A percentile compares a stretch with the other conserved stretches of the same genome.
phyloP scores from a whole-genome alignment of 2,329 filamentous ascomycete genomes.

The Capronia epimyces region DNA sequence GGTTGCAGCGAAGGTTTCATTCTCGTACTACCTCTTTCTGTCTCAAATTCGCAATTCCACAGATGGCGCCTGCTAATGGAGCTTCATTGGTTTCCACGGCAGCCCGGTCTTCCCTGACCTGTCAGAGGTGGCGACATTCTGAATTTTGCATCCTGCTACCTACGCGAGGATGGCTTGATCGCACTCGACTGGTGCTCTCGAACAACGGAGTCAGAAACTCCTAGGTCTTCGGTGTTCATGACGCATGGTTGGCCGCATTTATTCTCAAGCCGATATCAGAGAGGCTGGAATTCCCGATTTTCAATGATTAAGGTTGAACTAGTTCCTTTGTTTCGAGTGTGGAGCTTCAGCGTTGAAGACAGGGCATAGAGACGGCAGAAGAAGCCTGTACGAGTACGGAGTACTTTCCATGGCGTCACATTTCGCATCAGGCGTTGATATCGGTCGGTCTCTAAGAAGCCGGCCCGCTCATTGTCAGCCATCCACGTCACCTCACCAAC shows the following conservation, averaged over 20 bases:
- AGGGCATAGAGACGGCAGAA: too few species aligned
- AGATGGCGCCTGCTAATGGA: conserved; percentile 4
- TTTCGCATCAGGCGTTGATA: too few species aligned
- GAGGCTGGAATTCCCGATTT: not conserved
- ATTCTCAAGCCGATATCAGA: not conserved
- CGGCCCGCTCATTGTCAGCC: not conserved
- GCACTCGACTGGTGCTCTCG: not conserved
- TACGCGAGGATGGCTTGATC: not conserved
- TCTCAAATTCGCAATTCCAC: not conserved
- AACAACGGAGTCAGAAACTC: not conserved
- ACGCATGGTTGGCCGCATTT: not conserved
- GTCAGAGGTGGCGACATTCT: not conserved
- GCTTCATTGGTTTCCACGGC: not conserved
- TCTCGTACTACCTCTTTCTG: conserved; percentile 2
- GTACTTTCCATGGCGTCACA: too few species aligned
- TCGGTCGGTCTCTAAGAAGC: too few species aligned
- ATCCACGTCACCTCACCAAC: not conserved
- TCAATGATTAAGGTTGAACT: too few species aligned
- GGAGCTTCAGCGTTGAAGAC: too few species aligned
- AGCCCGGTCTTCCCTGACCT: not conserved
- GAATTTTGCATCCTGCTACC: not conserved
- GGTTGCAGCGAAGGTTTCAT: conserved; percentile 5
- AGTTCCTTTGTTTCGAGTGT: too few species aligned
- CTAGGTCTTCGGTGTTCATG: not conserved
- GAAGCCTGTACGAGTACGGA: too few species aligned